Evolutionary conservation across 1,284 basidiomycete species (phyloP), one percentile per base, ranked within the genome.

Genomic region (Erythrobasidium hasegawianum): DNA sequence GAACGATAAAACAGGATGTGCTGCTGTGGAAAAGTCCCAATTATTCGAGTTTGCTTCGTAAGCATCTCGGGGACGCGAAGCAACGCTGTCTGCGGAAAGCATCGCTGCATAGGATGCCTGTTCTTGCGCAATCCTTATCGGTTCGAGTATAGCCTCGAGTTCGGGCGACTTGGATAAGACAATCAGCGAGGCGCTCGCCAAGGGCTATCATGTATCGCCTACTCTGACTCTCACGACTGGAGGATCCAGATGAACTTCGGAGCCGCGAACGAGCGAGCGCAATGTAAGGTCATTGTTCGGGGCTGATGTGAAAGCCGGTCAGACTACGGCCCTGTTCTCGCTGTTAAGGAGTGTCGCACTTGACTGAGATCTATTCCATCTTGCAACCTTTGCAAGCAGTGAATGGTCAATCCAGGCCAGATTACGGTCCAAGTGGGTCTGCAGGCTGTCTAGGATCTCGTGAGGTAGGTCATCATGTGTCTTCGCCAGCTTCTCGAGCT

Each of bases 71-170:
- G 50, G 38, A 24, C 49, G 59, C 13, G 27, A 18, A 57, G 53
- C 58, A 1, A 59, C 67, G 29, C 41, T 56, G 1, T 27, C 0
- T 22, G 38, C 13, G 1, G 50, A 61, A 4, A 71, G 71, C 29
- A 72, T 60, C 1, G 65, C 29, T 3, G 69, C 56, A 67, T 73
- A 73, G 40, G 59, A 18, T 33, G n/a, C 38, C 41, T 68, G 70
- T 41, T 72, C 70, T 47, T 70, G 68, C 5, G 57, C 41, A n/a
- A 71, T 68, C 39, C 70, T 53, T 41, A 73, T 70, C 0, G 64
- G 38, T 11, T 70, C 64, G 20, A 73, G 71, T 38, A 73, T 72
- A n/a, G 70, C 69, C 39, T 71, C 59, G 16, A 73, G 67, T 29
- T 72, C 64, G 27, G 71, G 67, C 3, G 71, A 71, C 72, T 73